Conservation (phyloP, 2,329 filamentous ascomycete genomes). For the Aspergillus sp. region DNA sequence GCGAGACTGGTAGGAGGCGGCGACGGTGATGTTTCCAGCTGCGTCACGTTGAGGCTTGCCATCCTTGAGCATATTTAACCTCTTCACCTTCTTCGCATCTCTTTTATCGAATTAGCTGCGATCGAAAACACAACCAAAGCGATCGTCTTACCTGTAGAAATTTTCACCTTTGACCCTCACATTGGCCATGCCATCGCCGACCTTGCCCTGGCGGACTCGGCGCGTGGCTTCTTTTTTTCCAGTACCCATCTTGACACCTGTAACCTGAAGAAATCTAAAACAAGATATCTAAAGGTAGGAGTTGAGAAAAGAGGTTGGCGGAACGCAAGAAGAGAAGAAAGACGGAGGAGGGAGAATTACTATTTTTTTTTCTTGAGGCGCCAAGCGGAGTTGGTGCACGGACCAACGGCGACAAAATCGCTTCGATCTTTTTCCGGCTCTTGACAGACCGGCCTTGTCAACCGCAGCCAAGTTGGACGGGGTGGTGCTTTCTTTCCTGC, state of each 20-base stretch:
- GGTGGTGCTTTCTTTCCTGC: conserved; percentile 9
- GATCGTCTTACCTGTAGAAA: conserved; percentile 79
- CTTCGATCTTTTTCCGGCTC: conserved; percentile 38
- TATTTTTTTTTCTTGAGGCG: conserved; percentile 41
- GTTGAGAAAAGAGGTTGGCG: conserved; percentile 34
- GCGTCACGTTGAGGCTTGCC: conserved; percentile 82
- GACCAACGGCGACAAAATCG: conserved; percentile 44
- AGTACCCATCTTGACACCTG: conserved; percentile 70
- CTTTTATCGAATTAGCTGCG: conserved; percentile 37
- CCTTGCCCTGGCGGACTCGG: conserved; percentile 83
- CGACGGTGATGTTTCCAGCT: conserved; percentile 79
- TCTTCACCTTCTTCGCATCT: conserved; percentile 83
- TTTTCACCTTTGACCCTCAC: conserved; percentile 96
- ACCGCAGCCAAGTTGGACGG: conserved; percentile 21
- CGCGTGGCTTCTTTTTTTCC: conserved; percentile 89
- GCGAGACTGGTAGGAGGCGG: conserved; percentile 80
- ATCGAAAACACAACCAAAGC: background rate
- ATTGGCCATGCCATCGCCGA: conserved; percentile 84
- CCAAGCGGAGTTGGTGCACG: conserved; percentile 42
- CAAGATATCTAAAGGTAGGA: conserved; percentile 35
- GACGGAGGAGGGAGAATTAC: conserved; percentile 33
- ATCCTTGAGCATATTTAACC: conserved; percentile 87
- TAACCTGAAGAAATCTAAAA: conserved; percentile 26
- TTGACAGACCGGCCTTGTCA: conserved; percentile 26
- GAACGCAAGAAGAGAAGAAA: conserved; percentile 37